These are phyloP conservation scores for Thamnidium elegans DNA, from an alignment of 192 early-diverging fungal species.

Conservation along the genomic window DNA sequence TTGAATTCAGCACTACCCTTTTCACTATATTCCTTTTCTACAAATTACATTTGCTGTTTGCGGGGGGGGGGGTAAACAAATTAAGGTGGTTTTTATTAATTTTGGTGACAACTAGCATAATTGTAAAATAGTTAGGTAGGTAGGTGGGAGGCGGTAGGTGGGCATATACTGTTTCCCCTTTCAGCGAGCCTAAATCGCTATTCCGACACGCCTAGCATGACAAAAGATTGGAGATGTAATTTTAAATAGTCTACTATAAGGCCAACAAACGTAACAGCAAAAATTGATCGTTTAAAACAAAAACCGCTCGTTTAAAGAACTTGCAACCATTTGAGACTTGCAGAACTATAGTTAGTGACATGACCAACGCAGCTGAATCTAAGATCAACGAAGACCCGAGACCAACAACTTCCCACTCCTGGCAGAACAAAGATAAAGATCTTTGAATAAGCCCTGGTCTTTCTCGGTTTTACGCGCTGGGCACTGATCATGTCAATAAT, in stretches of 20 bases:
- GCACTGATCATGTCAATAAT: slow-evolving; percentile 3
- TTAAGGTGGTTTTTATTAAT: not conserved
- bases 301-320: slow-evolving; percentile 11
- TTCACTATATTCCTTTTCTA: slow-evolving; percentile 8
- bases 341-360: slow-evolving; percentile 9
- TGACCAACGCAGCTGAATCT: slow-evolving; percentile 8
- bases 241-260: not conserved
- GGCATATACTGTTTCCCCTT: too few species aligned
- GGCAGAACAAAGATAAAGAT: slow-evolving; percentile 6
- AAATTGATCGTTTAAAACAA: slow-evolving; percentile 12
- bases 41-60: slow-evolving; percentile 8
- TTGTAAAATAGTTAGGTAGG: too few species aligned
- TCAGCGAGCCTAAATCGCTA: too few species aligned
- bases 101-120: too few species aligned
- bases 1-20: slow-evolving; percentile 6
- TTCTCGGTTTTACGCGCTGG: slow-evolving; percentile 7
- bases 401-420: slow-evolving; percentile 8
- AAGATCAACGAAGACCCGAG: slow-evolving; percentile 5
- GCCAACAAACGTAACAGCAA: slow-evolving; percentile 7
- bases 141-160: too few species aligned
- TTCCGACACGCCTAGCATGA: too few species aligned
- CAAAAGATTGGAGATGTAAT: too few species aligned
- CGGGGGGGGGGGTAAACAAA: not conserved
- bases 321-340: slow-evolving; percentile 6
- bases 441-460: slow-evolving; percentile 5